Evolutionary conservation across 2,329 filamentous ascomycete genomes (phyloP).

Genomic region (Pseudocercospora cruenta): DNA sequence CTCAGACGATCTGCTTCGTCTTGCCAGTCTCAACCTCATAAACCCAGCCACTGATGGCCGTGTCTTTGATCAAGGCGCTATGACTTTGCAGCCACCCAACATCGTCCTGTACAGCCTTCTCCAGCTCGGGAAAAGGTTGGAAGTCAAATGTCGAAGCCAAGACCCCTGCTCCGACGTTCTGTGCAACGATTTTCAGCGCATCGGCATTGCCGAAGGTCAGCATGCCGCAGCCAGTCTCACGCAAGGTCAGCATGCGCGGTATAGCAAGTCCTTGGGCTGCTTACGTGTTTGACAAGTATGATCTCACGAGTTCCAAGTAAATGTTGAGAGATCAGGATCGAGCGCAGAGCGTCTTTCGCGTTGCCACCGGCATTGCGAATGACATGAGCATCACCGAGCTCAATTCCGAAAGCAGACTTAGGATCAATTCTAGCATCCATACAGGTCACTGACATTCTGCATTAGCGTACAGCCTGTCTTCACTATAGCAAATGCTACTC

Average conservation of each 20-base stretch:
- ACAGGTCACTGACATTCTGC: constrained; percentile 64
- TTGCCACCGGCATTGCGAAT: constrained; percentile 64
- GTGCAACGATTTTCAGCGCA: constrained; percentile 58
- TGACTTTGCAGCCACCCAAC: constrained; percentile 64
- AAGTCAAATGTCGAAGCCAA: constrained; percentile 53
- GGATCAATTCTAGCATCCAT: constrained; percentile 80
- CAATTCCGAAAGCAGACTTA: constrained; percentile 68
- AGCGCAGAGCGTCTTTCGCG: constrained; percentile 70
- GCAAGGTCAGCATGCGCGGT: not conserved
- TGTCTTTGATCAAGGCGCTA: constrained; percentile 61
- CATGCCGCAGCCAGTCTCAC: constrained; percentile 73
- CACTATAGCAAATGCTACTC: constrained; percentile 24
- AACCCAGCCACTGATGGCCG: constrained; percentile 71
- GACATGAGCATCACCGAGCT: constrained; percentile 73
- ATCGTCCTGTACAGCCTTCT: constrained; percentile 68
- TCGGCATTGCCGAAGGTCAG: constrained; percentile 66
- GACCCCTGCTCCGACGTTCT: constrained; percentile 48
- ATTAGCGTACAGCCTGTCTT: not conserved
- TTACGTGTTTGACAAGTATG: constrained; percentile 65
- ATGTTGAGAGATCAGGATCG: constrained; percentile 77
- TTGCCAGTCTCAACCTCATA: constrained; percentile 78
- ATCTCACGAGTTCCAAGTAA: constrained; percentile 77
- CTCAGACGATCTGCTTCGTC: constrained; percentile 54
- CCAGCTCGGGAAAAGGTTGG: constrained; percentile 66
- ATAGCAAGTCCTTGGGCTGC: not conserved